A percentile compares a stretch with the other conserved stretches of the same genome.
Conservation (phyloP, 306 rosid genomes). For the Pyrus communis region DNA sequence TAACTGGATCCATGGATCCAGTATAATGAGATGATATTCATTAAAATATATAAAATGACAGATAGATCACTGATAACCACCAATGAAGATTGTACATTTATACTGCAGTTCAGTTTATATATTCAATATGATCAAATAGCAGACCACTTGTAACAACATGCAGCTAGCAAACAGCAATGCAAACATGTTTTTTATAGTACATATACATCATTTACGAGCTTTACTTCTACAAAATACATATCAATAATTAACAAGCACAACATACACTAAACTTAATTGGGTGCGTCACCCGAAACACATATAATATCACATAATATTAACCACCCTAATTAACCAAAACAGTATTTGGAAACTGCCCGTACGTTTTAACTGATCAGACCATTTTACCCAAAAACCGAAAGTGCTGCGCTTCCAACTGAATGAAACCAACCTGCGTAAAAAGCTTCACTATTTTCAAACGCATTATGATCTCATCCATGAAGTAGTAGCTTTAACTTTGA, state of each 20-base stretch:
- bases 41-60: no score
- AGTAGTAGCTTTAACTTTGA: neutral
- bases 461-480: neutral
- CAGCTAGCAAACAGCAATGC: neutral
- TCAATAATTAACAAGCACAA: conserved; percentile 5
- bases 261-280: neutral
- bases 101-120: neutral
- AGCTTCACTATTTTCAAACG: neutral
- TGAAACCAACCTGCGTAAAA: neutral
- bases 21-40: no score
- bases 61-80: no score
- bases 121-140: neutral
- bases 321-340: neutral
- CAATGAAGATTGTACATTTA: neutral
- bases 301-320: neutral
- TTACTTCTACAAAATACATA: neutral
- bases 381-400: neutral
- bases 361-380: neutral
- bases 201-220: conserved; percentile 8
- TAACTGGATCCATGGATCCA: no score
- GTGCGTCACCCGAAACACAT: neutral
- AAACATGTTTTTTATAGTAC: neutral
- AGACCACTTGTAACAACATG: neutral
- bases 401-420: neutral
- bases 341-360: neutral